These are phyloP conservation scores for Sutorius eximius DNA, from an alignment of 1,284 basidiomycete species.

Conservation along the genomic window DNA sequence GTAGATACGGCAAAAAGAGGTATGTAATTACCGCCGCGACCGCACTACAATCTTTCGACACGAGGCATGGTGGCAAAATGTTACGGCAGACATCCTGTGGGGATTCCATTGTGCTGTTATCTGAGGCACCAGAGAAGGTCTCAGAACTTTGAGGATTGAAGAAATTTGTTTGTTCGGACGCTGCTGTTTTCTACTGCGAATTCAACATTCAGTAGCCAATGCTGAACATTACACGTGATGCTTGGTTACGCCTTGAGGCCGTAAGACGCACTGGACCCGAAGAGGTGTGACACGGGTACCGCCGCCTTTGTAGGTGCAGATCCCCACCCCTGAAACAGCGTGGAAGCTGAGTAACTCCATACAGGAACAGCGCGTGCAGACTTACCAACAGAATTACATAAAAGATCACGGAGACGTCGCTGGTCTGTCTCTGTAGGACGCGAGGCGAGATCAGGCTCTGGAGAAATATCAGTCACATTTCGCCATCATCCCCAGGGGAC, in stretches of 20 bases:
- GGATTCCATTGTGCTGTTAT: not conserved
- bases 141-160: not conserved
- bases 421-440: no score
- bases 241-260: not conserved
- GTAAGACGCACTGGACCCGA: not conserved
- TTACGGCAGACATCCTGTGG: not conserved
- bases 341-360: not conserved
- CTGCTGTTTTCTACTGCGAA: not conserved
- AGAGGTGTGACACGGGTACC: not conserved
- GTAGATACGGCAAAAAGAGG: not conserved
- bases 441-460: no score
- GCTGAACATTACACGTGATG: not conserved
- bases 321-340: not conserved
- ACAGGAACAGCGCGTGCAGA: not conserved
- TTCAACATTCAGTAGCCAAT: not conserved
- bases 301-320: constrained; percentile 5
- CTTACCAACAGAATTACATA: not conserved
- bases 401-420: no score
- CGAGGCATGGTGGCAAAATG: not conserved
- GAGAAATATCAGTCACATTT: no score
- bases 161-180: no score
- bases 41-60: not conserved
- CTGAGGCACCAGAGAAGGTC: not conserved
- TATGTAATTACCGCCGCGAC: not conserved
- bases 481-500: no score